Percentiles rank a stretch among this genome's conserved stretches.
These are phyloP conservation scores for Zoysia japonica DNA, from an alignment of 176 grass and related monocot species.

Conservation along the genomic window DNA sequence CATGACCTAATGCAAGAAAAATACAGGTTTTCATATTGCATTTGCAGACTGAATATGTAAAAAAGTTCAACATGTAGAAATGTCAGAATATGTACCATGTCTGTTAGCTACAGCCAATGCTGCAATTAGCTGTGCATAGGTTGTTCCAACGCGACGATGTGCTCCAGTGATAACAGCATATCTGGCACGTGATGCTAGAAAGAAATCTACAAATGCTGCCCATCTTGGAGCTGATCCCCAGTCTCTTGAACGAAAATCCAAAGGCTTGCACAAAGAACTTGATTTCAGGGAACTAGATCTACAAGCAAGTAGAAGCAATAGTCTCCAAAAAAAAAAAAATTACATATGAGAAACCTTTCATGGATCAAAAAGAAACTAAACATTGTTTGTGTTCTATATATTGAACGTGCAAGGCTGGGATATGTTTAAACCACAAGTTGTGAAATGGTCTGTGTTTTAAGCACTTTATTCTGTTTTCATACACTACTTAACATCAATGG, in stretches of 20 bases:
- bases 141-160: constrained; percentile 78
- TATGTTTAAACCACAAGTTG: neutral
- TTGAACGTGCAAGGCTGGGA: neutral
- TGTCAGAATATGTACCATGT: constrained; percentile 46
- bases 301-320: neutral
- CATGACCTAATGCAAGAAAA: constrained; percentile 36
- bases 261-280: constrained; percentile 37
- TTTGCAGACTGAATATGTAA: neutral
- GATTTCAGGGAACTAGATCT: neutral
- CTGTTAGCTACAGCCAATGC: constrained; percentile 68
- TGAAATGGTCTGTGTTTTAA: neutral
- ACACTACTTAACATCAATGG: neutral
- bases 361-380: neutral
- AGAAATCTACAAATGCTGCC: constrained; percentile 92
- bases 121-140: constrained; percentile 76
- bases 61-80: neutral
- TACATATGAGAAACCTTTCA: neutral
- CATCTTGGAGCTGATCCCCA: constrained; percentile 90
- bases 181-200: constrained; percentile 66
- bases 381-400: neutral
- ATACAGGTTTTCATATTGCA: neutral
- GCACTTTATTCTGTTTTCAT: neutral
- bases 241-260: constrained; percentile 69
- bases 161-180: constrained; percentile 74
- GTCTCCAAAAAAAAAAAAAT: neutral